Evolutionary conservation across 148 eudicot species (phyloP), one percentile per base, ranked within the genome.

Genomic region (Spergularia marina): DNA sequence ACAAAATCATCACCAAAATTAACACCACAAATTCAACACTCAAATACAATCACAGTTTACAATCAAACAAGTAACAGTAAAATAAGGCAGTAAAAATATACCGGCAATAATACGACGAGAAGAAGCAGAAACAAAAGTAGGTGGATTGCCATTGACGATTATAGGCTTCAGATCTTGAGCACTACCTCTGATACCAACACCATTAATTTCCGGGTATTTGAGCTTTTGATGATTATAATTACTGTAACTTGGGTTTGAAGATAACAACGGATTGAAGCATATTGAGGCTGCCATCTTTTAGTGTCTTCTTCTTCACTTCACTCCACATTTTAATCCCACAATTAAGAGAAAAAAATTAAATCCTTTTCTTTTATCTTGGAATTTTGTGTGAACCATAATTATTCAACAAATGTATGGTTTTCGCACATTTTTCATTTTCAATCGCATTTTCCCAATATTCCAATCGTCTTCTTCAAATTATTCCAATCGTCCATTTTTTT

Each of bases 31-130:
- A 47, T 5, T n/a, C 23, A 7, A 23, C 1, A 7, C 12, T 20
- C 7, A n/a, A 30, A 14, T 5, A n/a, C 9, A 61, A 53, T 13
- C 4, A 36, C 3, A 57, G 4, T 30, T 1, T 30, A 30, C 36
- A 30, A 30, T 30, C 4, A 30, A 30, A 2, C 36, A 30, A 30
- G 36, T 30, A 30, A 2, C 36, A 30, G 36, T 30, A 30, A 30
- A 30, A 30, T 2, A 52, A 16, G 12, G 30, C 36, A 30, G 36
- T 30, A 2, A 30, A 36, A 10, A 57, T 76, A 77, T 68, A 93
- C 98, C 97, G 10, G 98, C 98, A 5, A 93, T 84, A 51, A 93
- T 88, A 61, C 97, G 92, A 70, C 97, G 97, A 73, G 86, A 87
- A 20, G 97, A 91, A 76, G 94, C 94, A 54, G 98, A 89, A 72